Evolutionary conservation across 202 grass and related monocot species (phyloP), one percentile per base, ranked within the genome.

Genomic region (Musa balbisiana): DNA sequence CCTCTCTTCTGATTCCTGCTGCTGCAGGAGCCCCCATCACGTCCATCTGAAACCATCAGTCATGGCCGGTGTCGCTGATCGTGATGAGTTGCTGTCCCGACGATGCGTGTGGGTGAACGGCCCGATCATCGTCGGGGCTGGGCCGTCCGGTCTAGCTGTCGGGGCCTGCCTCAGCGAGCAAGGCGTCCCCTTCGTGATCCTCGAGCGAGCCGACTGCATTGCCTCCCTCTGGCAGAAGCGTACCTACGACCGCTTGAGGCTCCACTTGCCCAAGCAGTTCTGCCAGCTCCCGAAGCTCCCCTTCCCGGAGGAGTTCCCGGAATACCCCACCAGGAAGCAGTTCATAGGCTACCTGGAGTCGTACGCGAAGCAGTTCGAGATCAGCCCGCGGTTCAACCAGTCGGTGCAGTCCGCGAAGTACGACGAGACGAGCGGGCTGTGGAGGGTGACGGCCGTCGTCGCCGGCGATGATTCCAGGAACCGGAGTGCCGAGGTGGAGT

Each of bases 271-370:
- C 52, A 78, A 81, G 68, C 59, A 78, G 0, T 81, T 81, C 79
- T 85, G 84, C 69, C 16, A 86, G 79, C 84, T 86, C 69, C 84
- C 84, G 2, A 55, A 64, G 33, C 72, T 86, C 63, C 76, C 79
- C 26, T 86, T 86, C 71, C 80, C 84, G 0, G 55, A 12, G 12
- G 0, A 55, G 64, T 86, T 74, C 76, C 84, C 84, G 0, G 80
- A 82, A 55, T 86, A 82, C 71, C 84, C 84, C 2, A 55, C 71
- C 33, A 82, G 71, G 76, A 6, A 64, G 25, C 84, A 86, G 64
- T 86, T 86, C 84, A 51, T 86, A 69, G 51, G 62, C 33, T 86
- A 86, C 56, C 62, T 82, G 55, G 49, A 79, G 49, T 53, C 53
- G 49, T 86, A 86, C 64, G 80, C 80, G 20, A 5, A 9, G 10